Evolutionary conservation across 108 stramenopile species (phyloP).

Genomic region (Cyclotella atomus): DNA sequence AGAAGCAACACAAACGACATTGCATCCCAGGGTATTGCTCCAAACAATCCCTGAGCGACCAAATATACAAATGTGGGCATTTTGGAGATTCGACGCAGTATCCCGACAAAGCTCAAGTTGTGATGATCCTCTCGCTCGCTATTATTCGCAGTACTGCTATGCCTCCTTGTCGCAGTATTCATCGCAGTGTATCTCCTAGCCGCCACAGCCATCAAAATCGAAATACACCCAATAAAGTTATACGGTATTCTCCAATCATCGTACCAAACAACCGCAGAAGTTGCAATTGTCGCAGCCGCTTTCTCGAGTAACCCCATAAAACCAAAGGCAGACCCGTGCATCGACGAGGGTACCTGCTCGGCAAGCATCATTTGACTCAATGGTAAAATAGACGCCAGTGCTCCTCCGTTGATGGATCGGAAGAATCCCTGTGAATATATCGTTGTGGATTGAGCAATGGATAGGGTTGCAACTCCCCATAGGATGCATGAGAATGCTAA

Average conservation of each 20-base stretch:
- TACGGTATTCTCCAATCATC: constrained; percentile 54
- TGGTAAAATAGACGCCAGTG: constrained; percentile 57
- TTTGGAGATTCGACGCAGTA: constrained; percentile 46
- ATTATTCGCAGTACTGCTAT: constrained; percentile 5
- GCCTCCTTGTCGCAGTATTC: constrained; percentile 3
- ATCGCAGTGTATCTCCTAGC: constrained; percentile 25
- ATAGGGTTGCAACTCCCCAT: constrained; percentile 59
- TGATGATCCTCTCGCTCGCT: not conserved
- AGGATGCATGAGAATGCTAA: constrained; percentile 38
- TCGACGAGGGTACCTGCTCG: constrained; percentile 30
- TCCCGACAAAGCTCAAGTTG: constrained; percentile 42
- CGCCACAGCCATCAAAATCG: constrained; percentile 36
- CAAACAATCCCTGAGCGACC: constrained; percentile 59
- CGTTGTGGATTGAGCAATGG: constrained; percentile 39
- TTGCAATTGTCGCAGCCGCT: constrained; percentile 48
- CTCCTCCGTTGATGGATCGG: constrained; percentile 45
- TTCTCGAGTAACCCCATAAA: constrained; percentile 56
- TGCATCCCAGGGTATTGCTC: constrained; percentile 63
- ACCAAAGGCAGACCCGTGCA: constrained; percentile 57
- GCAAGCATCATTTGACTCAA: constrained; percentile 59
- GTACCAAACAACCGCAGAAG: constrained; percentile 47
- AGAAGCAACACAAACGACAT: constrained; percentile 60
- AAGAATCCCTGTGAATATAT: constrained; percentile 45
- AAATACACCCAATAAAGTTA: constrained; percentile 39
- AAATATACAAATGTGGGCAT: constrained; percentile 56